Percentiles rank a stretch among this genome's conserved stretches.
phyloP scores from a whole-genome alignment of 2,329 filamentous ascomycete genomes.

The Talaromyces sp. region DNA sequence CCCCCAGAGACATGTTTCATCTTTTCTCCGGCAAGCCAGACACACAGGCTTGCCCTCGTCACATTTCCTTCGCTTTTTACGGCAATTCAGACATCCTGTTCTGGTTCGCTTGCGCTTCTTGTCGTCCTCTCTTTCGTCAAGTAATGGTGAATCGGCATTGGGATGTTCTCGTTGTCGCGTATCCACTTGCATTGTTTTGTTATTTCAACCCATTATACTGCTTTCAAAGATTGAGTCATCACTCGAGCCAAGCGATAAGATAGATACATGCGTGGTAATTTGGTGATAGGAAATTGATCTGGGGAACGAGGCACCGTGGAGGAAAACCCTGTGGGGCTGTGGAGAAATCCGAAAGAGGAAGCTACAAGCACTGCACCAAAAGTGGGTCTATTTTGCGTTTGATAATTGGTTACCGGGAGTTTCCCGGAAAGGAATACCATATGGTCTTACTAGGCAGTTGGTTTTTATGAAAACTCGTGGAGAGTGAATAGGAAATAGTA shows the following conservation, averaged over 20 bases:
- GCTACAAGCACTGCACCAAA: not conserved
- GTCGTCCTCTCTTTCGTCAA: not conserved
- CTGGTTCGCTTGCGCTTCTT: not conserved
- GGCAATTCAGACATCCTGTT: conserved; percentile 5
- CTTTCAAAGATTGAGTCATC: not conserved
- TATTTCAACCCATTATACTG: not conserved
- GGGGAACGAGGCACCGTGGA: not conserved
- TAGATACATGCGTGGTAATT: not conserved
- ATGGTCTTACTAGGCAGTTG: not conserved
- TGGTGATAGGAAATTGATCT: not conserved
- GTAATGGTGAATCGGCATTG: not conserved
- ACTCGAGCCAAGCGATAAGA: not conserved
- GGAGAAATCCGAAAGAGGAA: not conserved
- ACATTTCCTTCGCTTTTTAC: conserved; percentile 1
- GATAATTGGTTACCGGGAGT: not conserved
- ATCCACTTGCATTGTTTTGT: not conserved
- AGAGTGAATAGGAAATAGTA: not conserved
- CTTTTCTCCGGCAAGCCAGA: not conserved
- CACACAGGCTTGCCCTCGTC: conserved; percentile 1
- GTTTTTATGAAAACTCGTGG: not conserved
- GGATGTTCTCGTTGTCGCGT: not conserved
- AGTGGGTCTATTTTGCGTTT: not conserved
- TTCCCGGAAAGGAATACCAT: not conserved
- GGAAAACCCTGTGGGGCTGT: not conserved
- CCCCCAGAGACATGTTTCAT: conserved; percentile 2